A percentile compares a stretch with the other conserved stretches of the same genome.
Evolutionary conservation across 2,329 filamentous ascomycete genomes (phyloP).

Genomic region (Sarocladium oryzae): DNA sequence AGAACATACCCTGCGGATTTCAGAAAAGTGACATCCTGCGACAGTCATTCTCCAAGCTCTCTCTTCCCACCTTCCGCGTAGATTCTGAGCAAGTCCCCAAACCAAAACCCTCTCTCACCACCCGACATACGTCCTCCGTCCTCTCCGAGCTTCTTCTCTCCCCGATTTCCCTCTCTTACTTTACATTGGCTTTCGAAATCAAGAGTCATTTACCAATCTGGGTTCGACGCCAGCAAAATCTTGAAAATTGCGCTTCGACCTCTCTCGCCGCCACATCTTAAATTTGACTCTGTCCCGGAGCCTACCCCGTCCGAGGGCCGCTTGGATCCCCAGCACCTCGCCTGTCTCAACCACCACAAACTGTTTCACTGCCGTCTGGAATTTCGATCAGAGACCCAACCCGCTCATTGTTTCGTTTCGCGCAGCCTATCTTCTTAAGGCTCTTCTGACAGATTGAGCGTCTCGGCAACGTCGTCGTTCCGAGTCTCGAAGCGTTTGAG

Average conservation of each 20-base stretch:
- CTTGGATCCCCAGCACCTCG: neutral
- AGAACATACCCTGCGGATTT: no score
- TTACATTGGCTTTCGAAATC: no score
- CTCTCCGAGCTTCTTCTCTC: neutral
- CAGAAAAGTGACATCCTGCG: no score
- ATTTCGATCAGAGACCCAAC: neutral
- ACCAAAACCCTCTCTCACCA: slow-evolving; percentile 1
- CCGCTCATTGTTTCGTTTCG: slow-evolving; percentile 3
- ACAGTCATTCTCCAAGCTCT: no score
- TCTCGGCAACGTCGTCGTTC: slow-evolving; percentile 2
- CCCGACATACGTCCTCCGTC: neutral
- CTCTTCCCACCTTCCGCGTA: no score
- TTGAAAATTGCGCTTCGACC: no score
- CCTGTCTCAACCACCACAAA: neutral
- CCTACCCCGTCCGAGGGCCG: neutral
- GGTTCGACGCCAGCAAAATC: no score
- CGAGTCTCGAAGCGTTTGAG: neutral
- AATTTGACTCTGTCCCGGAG: no score
- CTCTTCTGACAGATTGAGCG: neutral
- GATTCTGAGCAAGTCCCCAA: no score
- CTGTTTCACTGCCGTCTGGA: slow-evolving; percentile 5
- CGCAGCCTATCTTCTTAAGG: neutral
- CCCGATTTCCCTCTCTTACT: neutral
- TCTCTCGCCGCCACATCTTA: no score
- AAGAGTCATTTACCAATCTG: no score